Conservation (phyloP, 2,329 filamentous ascomycete species). For the Sodiomyces alkalinus region DNA sequence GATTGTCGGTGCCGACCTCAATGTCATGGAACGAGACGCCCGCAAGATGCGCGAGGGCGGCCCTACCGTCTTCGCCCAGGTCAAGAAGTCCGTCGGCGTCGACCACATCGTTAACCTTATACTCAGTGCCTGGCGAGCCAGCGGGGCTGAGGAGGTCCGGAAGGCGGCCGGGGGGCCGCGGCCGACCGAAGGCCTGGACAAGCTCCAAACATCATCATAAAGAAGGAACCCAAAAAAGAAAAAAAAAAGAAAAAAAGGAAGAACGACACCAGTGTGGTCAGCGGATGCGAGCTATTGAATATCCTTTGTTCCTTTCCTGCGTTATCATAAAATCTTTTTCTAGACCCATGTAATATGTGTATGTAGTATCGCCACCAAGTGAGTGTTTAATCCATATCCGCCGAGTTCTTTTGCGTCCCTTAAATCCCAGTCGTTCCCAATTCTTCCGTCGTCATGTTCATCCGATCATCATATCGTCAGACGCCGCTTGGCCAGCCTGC, state of each 20-base stretch:
- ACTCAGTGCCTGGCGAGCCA: slow-evolving; percentile 81
- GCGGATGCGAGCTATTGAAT: too few species aligned
- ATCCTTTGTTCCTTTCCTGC: too few species aligned
- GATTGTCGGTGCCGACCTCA: slow-evolving; percentile 76
- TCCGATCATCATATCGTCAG: slow-evolving; percentile 25
- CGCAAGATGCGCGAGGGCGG: slow-evolving; percentile 91
- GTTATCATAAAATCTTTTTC: too few species aligned
- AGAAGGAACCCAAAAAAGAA: slow-evolving; percentile 4
- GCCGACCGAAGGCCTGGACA: slow-evolving; percentile 40
- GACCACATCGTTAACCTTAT: slow-evolving; percentile 81
- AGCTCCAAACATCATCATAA: slow-evolving; percentile 13
- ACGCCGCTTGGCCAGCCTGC: slow-evolving; percentile 8
- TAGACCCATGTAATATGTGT: too few species aligned
- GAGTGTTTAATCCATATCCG: too few species aligned
- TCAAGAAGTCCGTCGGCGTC: slow-evolving; percentile 81
- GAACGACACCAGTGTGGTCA: too few species aligned
- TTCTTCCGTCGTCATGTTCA: slow-evolving; percentile 9
- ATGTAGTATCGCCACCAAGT: too few species aligned
- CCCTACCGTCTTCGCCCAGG: slow-evolving; percentile 88
- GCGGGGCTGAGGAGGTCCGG: slow-evolving; percentile 55
- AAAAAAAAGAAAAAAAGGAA: slow-evolving; percentile 2
- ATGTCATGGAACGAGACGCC: slow-evolving; percentile 88
- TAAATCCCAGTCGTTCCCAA: too few species aligned
- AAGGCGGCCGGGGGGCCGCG: slow-evolving; percentile 39
- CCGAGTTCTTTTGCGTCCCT: too few species aligned